Evolutionary conservation across 371 early-diverging fungal genomes (phyloP), one percentile per base, ranked within the genome.

Genomic region (Enteropsectra breve): DNA sequence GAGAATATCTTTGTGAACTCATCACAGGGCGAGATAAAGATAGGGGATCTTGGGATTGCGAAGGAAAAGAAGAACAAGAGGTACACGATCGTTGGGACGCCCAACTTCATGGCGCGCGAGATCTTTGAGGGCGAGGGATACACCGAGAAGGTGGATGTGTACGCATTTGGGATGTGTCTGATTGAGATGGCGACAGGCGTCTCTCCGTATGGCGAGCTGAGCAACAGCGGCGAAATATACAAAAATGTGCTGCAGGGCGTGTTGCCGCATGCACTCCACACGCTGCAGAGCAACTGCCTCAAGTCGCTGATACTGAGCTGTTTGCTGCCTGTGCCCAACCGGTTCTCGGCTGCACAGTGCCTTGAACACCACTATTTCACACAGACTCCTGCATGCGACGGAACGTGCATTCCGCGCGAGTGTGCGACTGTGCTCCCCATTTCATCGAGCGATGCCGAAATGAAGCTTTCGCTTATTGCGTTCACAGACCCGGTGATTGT

Each of bases 131-230:
- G 90, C 72, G 85, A 89, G 78, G 76, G 73, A 38, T 90, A 91
- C 66, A 86, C 87, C 61, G 90, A 88, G 69, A 88, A 89, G 75
- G 83, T 86, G 55, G 90, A 91, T 78, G 86, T 90, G 29, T 91
- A 90, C 80, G 88, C 91, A 21, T 91, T 90, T 81, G 91, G 91
- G 66, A 87, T 91, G 89, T 86, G 86, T 71, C 79, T 89, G 21
- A 78, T 90, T 34, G 90, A 90, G 76, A 88, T 89, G 84, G 87
- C 83, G 24, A 89, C 90, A 4, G 86, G 86, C 54, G 87, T 86
- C 73, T 88, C 87, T 78, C 90, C 91, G 5, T 90, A 90, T 77
- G 82, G 81, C 40, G 90, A 90, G 72, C 89, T 88, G 72, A 85
- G 83, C 33, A 88, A 88, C 73, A 86, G 87, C 26, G 86, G 87